Evolutionary conservation across 1,284 basidiomycete genomes (phyloP), one percentile per base, ranked within the genome.

Genomic region (Fomitiporia mediterranea): DNA sequence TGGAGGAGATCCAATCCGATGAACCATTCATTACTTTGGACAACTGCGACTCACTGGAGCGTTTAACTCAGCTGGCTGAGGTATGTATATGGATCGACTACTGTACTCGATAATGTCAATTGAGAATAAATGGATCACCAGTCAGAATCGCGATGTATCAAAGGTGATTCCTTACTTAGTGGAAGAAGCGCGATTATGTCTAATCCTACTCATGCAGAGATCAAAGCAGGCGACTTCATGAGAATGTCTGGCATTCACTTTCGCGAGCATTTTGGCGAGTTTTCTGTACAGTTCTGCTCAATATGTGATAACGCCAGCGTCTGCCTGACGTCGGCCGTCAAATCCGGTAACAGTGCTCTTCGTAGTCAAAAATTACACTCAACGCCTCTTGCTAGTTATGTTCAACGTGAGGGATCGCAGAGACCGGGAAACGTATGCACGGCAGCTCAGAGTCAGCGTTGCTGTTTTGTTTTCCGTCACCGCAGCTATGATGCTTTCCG

Each of bases 31-130:
- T 23, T 9, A 43, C 30, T 35, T 9, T 25, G 32, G 39, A 56
- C 4, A 21, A 30, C 15, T n/a, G 49, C 11, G 42, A 52, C 6
- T 21, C 43, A 17, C 28, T 57, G 7, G 50, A 48, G 15, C 13
- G n/a, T 21, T 37, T 57, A 21, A 46, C 50, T 38, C 50, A 47
- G 51, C 43, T 53, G 13, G 50, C 56, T 28, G 56, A 57, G 50
- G 53, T 55, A 21, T 28, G 53, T 32, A 21, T 30, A 30, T 43
- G n/a, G 3, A 37, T 30, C 27, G 21, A 13, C 6, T n/a, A n/a
- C n/a, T 52, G 3, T n/a, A 21, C 1, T 11, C 9, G 8, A 21
- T 32, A n/a, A 30, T 28, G 23, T 5, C 30, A 15, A 27, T 21
- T 34, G 32, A 37, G 48, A 3, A n/a, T 32, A 17, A 27, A n/a